phyloP scores from a whole-genome alignment of 1,284 basidiomycete genomes.

The Inonotus obliquus region DNA sequence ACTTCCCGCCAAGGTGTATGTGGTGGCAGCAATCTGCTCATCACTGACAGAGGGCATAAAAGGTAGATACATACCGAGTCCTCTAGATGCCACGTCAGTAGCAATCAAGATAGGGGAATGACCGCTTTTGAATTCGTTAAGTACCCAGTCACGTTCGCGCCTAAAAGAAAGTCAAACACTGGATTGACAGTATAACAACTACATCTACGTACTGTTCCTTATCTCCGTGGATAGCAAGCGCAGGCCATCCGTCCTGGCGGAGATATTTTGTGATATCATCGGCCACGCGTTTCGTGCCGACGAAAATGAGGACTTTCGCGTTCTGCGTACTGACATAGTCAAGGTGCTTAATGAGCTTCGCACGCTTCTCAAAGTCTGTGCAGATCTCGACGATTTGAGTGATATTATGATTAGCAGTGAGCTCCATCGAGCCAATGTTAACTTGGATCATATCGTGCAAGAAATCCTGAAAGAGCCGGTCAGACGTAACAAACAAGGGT shows the following conservation, averaged over 20 bases:
- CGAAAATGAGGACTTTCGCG: conserved; percentile 98
- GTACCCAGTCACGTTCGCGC: conserved; percentile 98
- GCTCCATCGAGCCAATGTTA: conserved; percentile 98
- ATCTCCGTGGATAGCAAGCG: conserved; percentile 97
- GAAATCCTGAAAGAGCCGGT: conserved; percentile 66
- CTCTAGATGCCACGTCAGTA: conserved; percentile 97
- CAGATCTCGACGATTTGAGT: conserved; percentile 94
- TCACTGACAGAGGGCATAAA: conserved; percentile 14
- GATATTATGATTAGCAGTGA: conserved; percentile 98
- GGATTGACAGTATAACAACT: conserved; percentile 21
- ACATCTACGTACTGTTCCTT: conserved; percentile 81
- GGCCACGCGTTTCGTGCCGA: conserved; percentile 95
- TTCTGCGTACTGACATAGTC: conserved; percentile 96
- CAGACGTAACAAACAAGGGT: conserved; percentile 8
- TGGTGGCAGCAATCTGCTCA: conserved; percentile 23
- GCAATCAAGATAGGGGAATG: conserved; percentile 97
- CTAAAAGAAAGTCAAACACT: conserved; percentile 37
- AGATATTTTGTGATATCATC: conserved; percentile 98
- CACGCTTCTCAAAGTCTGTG: conserved; percentile 97
- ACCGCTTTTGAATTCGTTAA: conserved; percentile 97
- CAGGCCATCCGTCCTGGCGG: conserved; percentile 97
- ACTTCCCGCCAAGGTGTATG: conserved; percentile 22
- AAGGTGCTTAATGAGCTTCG: conserved; percentile 94
- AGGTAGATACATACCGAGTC: conserved; percentile 82
- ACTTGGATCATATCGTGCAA: conserved; percentile 95